These are phyloP conservation scores for Collybiopsis confluens DNA, from an alignment of 768 basidiomycete genomes.

Conservation along the genomic window DNA sequence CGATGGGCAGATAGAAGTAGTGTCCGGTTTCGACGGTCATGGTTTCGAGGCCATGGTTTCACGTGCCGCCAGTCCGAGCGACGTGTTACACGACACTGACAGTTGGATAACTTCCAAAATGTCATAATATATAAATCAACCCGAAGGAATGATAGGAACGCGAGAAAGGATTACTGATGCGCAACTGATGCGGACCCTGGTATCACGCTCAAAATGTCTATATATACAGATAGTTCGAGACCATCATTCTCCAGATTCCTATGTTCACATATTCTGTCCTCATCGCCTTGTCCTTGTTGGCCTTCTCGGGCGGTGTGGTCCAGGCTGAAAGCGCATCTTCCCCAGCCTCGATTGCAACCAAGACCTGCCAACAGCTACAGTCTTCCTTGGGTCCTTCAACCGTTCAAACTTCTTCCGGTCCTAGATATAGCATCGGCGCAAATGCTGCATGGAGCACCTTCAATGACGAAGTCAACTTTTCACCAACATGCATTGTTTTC, in stretches of 20 bases:
- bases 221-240: conserved; percentile 1
- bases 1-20: no score
- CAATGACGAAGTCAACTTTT: conserved; percentile 20
- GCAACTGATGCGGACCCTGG: not conserved
- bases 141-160: not conserved
- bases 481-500: conserved; percentile 24
- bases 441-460: conserved; percentile 28
- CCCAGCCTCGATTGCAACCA: conserved; percentile 1
- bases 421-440: conserved; percentile 14
- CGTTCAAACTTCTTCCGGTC: conserved; percentile 17
- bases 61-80: no score
- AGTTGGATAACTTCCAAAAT: no score
- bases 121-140: not conserved
- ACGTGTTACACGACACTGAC: no score
- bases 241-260: not conserved
- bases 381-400: conserved; percentile 18
- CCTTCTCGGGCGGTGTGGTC: no score
- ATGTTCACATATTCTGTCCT: not conserved
- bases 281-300: no score
- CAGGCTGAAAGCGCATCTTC: no score
- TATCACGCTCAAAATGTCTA: not conserved
- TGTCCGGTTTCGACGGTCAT: no score
- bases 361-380: conserved; percentile 19
- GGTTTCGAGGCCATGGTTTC: no score
- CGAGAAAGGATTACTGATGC: not conserved